phyloP scores from a whole-genome alignment of 208 protist species.

The Porcisia hertigi region DNA sequence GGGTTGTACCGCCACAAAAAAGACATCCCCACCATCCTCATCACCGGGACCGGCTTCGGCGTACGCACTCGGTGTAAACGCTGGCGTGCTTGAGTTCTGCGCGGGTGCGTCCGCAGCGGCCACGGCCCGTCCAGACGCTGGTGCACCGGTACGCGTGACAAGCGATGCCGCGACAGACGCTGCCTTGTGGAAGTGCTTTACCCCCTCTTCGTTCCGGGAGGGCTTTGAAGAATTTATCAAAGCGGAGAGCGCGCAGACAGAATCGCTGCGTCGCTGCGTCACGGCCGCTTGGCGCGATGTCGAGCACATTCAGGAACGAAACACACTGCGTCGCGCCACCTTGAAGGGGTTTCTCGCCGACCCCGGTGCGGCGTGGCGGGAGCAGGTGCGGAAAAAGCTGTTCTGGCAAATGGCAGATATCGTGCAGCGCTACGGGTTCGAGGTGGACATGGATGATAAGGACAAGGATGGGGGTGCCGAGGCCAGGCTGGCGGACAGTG shows the following conservation, averaged over 20 bases:
- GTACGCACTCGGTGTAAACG: neutral
- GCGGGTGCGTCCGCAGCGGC: neutral
- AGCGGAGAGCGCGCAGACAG: conserved; percentile 31
- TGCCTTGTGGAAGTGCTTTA: conserved; percentile 41
- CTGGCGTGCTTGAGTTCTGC: neutral
- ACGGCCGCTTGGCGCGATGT: conserved; percentile 56
- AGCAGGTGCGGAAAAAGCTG: conserved; percentile 21
- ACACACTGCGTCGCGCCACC: conserved; percentile 36
- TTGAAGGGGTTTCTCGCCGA: conserved; percentile 28
- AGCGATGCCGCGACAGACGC: conserved; percentile 11
- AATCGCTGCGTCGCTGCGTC: conserved; percentile 37
- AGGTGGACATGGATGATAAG: conserved; percentile 19
- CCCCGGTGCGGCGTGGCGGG: conserved; percentile 24
- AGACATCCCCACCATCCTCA: neutral
- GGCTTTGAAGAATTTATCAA: conserved; percentile 11
- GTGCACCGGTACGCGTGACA: conserved; percentile 17
- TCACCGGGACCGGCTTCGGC: neutral
- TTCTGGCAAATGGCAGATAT: conserved; percentile 68
- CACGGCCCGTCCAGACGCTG: neutral
- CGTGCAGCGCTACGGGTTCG: conserved; percentile 46
- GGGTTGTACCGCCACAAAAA: neutral
- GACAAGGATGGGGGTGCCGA: neutral
- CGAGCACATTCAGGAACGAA: conserved; percentile 51
- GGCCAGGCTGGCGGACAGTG: neutral
- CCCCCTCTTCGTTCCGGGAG: conserved; percentile 28